Evolutionary conservation across 495 filamentous ascomycete genomes (phyloP).

Genomic region (Aspergillus olivimuriae): DNA sequence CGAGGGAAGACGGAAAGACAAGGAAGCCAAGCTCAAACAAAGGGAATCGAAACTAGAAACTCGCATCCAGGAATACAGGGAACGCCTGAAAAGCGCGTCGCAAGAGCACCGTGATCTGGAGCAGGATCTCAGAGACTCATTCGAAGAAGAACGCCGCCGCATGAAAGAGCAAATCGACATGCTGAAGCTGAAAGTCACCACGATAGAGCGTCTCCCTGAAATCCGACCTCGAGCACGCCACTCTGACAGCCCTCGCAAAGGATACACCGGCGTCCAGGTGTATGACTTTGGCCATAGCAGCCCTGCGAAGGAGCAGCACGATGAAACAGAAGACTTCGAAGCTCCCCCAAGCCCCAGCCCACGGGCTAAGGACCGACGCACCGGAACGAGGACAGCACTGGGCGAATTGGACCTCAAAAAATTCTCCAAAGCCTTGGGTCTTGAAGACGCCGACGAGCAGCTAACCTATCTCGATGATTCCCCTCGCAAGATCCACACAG

Average conservation of each 20-base stretch:
- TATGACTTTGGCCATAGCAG: slow-evolving; percentile 25
- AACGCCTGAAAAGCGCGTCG: slow-evolving; percentile 28
- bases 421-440: slow-evolving; percentile 16
- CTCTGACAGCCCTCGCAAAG: slow-evolving; percentile 29
- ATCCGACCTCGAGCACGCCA: slow-evolving; percentile 17
- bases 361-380: slow-evolving; percentile 28
- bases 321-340: slow-evolving; percentile 33
- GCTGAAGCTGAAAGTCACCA: slow-evolving; percentile 22
- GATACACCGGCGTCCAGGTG: slow-evolving; percentile 26
- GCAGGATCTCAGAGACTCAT: slow-evolving; percentile 26
- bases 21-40: slow-evolving; percentile 44
- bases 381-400: slow-evolving; percentile 16
- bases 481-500: slow-evolving; percentile 15
- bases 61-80: slow-evolving; percentile 41
- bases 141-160: slow-evolving; percentile 29
- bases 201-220: slow-evolving; percentile 23
- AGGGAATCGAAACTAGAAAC: slow-evolving; percentile 41
- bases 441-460: slow-evolving; percentile 22
- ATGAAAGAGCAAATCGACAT: slow-evolving; percentile 32
- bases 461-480: slow-evolving; percentile 27
- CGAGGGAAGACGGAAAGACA: slow-evolving; percentile 45
- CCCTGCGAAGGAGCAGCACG: slow-evolving; percentile 17
- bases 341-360: slow-evolving; percentile 37
- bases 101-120: slow-evolving; percentile 34
- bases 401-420: slow-evolving; percentile 24